Conservation (phyloP, 768 basidiomycete genomes). For the Lactifluus subvellereus region DNA sequence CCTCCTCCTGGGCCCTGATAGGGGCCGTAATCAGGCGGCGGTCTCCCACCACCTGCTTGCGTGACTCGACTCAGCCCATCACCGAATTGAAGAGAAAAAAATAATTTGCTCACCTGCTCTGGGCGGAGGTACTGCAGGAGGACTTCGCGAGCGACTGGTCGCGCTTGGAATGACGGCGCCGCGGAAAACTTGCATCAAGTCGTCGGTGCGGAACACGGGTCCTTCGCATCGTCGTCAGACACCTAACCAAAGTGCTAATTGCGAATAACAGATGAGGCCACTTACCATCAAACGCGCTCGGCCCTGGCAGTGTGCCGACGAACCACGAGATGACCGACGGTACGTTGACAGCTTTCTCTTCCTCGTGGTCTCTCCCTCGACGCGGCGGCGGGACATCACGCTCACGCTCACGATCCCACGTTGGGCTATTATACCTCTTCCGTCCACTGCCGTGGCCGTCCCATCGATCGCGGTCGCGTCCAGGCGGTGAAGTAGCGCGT, state of each 20-base stretch:
- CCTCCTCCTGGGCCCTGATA: conserved; percentile 63
- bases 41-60: conserved; percentile 52
- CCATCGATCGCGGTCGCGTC: conserved; percentile 45
- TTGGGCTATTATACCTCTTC: conserved; percentile 38
- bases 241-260: conserved; percentile 6
- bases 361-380: conserved; percentile 38
- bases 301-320: conserved; percentile 68
- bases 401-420: conserved; percentile 44
- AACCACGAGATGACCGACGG: conserved; percentile 72
- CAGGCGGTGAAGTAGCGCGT: conserved; percentile 43
- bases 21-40: conserved; percentile 82
- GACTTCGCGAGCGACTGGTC: conserved; percentile 44
- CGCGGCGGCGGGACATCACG: conserved; percentile 37
- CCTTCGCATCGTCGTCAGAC: conserved; percentile 42
- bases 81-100: not conserved
- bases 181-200: conserved; percentile 79
- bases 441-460: conserved; percentile 33
- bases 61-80: conserved; percentile 8
- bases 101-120: conserved; percentile 38
- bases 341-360: conserved; percentile 39
- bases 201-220: conserved; percentile 85
- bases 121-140: conserved; percentile 43
- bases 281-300: conserved; percentile 79
- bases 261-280: conserved; percentile 22
- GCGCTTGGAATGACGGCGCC: conserved; percentile 74